phyloP scores from a whole-genome alignment of 331 rosid species.

The Quercus lobata region DNA sequence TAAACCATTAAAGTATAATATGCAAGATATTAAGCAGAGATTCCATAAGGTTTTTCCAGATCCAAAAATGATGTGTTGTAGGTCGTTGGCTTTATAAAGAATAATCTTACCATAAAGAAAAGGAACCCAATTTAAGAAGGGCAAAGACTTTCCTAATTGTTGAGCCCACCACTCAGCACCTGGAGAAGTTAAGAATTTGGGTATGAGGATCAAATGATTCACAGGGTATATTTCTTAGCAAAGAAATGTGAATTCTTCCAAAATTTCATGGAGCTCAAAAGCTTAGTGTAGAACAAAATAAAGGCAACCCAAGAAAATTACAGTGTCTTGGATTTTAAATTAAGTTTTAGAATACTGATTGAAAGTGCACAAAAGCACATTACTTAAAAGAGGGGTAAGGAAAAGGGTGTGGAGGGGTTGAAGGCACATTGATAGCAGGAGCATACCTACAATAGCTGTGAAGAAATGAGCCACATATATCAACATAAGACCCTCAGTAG shows the following conservation, averaged over 20 bases:
- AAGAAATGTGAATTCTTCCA: too few species aligned
- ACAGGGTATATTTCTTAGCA: too few species aligned
- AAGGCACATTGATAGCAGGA: conserved; percentile 11
- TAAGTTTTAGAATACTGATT: background rate
- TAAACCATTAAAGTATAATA: background rate
- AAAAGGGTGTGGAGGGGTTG: too few species aligned
- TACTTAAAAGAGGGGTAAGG: background rate
- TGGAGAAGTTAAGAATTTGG: conserved; percentile 22
- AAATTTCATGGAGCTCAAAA: too few species aligned
- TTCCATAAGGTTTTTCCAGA: background rate
- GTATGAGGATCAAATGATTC: background rate
- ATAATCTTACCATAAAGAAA: conserved; percentile 46
- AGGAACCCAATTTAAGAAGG: conserved; percentile 79
- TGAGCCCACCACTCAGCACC: conserved; percentile 97
- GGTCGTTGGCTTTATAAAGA: background rate
- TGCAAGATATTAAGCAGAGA: background rate
- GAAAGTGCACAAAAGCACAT: conserved; percentile 1
- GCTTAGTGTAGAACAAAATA: background rate
- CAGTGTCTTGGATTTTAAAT: conserved; percentile 1
- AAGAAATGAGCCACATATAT: conserved; percentile 66
- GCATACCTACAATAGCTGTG: conserved; percentile 79
- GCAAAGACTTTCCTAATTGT: conserved; percentile 64
- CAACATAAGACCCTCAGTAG: conserved; percentile 94
- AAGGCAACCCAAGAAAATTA: background rate
- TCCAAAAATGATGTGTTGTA: background rate